A percentile compares a stretch with the other conserved stretches of the same genome.
Conservation (phyloP, 805 yeast species). For the Suhomyces kilbournensis region DNA sequence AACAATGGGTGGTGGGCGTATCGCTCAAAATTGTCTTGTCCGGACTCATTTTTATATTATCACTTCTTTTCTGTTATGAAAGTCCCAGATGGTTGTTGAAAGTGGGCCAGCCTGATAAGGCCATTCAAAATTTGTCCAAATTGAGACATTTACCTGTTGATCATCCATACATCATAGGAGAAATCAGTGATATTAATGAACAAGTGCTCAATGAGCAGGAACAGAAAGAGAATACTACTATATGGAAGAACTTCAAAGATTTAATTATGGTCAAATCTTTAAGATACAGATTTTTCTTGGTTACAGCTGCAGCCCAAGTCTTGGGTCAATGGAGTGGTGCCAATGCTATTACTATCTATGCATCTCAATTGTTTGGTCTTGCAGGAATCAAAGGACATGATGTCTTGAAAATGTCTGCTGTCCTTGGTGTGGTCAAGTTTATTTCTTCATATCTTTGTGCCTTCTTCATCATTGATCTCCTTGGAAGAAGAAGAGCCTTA, state of each 20-base stretch:
- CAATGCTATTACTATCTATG: slow-evolving; percentile 23
- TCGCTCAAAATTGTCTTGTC: slow-evolving; percentile 20
- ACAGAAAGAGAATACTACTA: slow-evolving; percentile 13
- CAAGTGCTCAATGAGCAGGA: slow-evolving; percentile 18
- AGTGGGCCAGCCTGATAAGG: slow-evolving; percentile 16
- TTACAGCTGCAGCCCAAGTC: slow-evolving; percentile 17
- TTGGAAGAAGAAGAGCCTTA: slow-evolving; percentile 21
- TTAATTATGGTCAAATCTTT: slow-evolving; percentile 16
- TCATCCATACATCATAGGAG: slow-evolving; percentile 23
- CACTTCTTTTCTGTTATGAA: slow-evolving; percentile 18
- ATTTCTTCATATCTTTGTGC: slow-evolving; percentile 20
- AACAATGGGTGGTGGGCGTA: slow-evolving; percentile 21
- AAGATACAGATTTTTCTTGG: slow-evolving; percentile 20
- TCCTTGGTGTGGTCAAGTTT: slow-evolving; percentile 24
- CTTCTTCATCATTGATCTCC: slow-evolving; percentile 22
- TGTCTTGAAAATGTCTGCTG: slow-evolving; percentile 21
- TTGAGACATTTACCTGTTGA: slow-evolving; percentile 19
- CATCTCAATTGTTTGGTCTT: slow-evolving; percentile 20
- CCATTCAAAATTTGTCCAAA: slow-evolving; percentile 17
- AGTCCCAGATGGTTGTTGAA: slow-evolving; percentile 25
- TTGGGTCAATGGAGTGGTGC: slow-evolving; percentile 28
- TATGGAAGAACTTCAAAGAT: slow-evolving; percentile 13
- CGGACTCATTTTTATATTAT: slow-evolving; percentile 18
- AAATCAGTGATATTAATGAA: slow-evolving; percentile 22
- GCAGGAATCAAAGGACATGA: slow-evolving; percentile 20